Conservation (phyloP, 2,329 filamentous ascomycete genomes). For the Didymosphaeria variabile region DNA sequence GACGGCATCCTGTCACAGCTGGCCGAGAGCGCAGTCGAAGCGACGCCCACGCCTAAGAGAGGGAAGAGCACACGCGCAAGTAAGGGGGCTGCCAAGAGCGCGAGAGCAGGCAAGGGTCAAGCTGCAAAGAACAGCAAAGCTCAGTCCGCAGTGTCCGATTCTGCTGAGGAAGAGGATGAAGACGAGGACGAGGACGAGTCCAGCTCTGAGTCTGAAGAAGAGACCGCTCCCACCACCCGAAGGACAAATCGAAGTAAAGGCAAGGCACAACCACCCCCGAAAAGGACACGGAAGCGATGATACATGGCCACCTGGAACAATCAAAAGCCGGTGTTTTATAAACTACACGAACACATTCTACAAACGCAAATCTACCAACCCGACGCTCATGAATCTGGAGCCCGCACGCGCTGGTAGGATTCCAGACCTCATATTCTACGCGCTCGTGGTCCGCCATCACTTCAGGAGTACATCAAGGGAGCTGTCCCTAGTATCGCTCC, state of each 20-base stretch:
- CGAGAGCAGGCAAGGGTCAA: slow-evolving; percentile 35
- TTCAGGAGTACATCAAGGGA: no score
- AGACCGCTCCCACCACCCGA: slow-evolving; percentile 45
- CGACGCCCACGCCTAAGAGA: slow-evolving; percentile 41
- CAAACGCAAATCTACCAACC: neutral
- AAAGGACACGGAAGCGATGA: slow-evolving; percentile 41
- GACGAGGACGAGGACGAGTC: slow-evolving; percentile 43
- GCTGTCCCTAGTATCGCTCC: no score
- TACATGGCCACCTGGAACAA: neutral
- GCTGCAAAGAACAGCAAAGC: slow-evolving; percentile 40
- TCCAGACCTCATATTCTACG: neutral
- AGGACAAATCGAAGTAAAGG: slow-evolving; percentile 37
- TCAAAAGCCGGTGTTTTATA: neutral
- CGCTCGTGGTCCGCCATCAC: neutral
- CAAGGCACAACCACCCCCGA: slow-evolving; percentile 35
- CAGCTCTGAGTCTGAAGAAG: slow-evolving; percentile 40
- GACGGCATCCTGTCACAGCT: slow-evolving; percentile 37
- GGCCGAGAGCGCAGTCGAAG: slow-evolving; percentile 40
- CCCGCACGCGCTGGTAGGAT: neutral
- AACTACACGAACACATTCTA: neutral
- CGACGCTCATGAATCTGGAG: no score
- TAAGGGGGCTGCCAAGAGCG: slow-evolving; percentile 33
- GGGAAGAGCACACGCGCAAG: slow-evolving; percentile 39
- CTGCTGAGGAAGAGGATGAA: slow-evolving; percentile 51
- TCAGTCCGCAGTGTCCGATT: slow-evolving; percentile 42